Evolutionary conservation across 768 basidiomycete species (phyloP), one percentile per base, ranked within the genome.

Genomic region (Trametopsis cervina): DNA sequence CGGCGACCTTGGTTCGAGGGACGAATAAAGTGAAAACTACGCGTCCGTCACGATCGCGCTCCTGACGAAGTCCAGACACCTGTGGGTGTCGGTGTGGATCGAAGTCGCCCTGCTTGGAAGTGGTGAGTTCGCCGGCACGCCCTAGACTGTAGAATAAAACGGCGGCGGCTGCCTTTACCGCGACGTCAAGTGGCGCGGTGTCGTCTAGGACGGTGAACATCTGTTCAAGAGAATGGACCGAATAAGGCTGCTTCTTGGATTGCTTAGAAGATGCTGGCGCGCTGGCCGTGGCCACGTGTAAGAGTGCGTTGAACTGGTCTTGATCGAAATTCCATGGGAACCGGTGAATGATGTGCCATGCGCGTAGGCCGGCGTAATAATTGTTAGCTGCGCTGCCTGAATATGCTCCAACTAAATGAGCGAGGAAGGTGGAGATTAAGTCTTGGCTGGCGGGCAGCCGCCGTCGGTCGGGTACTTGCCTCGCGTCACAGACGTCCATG

Each of bases 321-420:
- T 60, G 37, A 22, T 69, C 52, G 1, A 67, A 45, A 0, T 13
- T 38, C 68, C 69, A 75, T 0, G 22, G 39, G 0, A 69, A 4
- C 0, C 71, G 60, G 47, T 78, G 73, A 0, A 76, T 42, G 1
- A 68, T 57, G 52, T 78, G 74, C 75, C 75, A 78, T 2, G 75
- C 73, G 1, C 65, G 54, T 0, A 77, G 37, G 0, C 66, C 69
- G 1, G 53, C 51, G 0, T 73, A 17, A 45, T 70, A 73, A 56
- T 74, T 75, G 1, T 43, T 33, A 0, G 76, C 51, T 0, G 70
- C 61, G 13, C 43, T 50, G 0, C 58, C 60, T 0, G 70, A 48
- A 47, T 70, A 70, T 0, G 61, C 33, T 0, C 70, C 71, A 1
- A 57, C 56, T 1, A 54, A 33, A 4, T 12, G 17, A 1, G 55